phyloP scores from a whole-genome alignment of 1,284 basidiomycete genomes.

The Vanrija humicola region DNA sequence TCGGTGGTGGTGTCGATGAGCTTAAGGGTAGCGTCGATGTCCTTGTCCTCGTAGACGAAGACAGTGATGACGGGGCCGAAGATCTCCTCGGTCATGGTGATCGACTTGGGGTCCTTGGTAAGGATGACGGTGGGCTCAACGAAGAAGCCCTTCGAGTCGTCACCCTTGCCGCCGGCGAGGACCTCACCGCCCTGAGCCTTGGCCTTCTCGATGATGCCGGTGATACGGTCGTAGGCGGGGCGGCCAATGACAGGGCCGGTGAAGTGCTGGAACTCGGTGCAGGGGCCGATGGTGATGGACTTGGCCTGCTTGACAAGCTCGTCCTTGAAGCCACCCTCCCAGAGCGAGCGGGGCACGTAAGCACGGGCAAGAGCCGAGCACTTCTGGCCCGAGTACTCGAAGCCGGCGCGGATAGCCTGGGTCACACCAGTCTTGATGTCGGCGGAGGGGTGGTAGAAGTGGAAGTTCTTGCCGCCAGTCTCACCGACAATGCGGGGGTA shows the following conservation, averaged over 20 bases:
- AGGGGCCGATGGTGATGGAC: conserved; percentile 79
- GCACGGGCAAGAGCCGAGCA: conserved; percentile 90
- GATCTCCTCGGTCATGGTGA: conserved; percentile 94
- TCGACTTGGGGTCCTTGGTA: conserved; percentile 82
- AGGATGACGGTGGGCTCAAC: conserved; percentile 92
- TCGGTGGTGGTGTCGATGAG: conserved; percentile 81
- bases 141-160: conserved; percentile 90
- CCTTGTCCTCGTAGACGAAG: conserved; percentile 81
- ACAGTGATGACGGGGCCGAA: conserved; percentile 96
- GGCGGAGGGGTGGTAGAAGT: conserved; percentile 83
- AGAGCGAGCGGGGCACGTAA: conserved; percentile 83
- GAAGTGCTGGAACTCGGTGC: conserved; percentile 77
- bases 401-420: conserved; percentile 83
- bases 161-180: conserved; percentile 73
- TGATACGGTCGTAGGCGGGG: conserved; percentile 82
- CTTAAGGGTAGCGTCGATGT: conserved; percentile 75
- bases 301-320: conserved; percentile 68
- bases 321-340: conserved; percentile 84
- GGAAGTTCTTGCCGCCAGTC: conserved; percentile 87
- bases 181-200: conserved; percentile 85
- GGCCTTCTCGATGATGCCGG: conserved; percentile 79
- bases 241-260: conserved; percentile 92
- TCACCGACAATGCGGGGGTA: conserved; percentile 95
- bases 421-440: conserved; percentile 82
- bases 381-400: conserved; percentile 97